Evolutionary conservation across 352 stramenopile genomes (phyloP).

Genomic region (Nothophytophthora sp.): DNA sequence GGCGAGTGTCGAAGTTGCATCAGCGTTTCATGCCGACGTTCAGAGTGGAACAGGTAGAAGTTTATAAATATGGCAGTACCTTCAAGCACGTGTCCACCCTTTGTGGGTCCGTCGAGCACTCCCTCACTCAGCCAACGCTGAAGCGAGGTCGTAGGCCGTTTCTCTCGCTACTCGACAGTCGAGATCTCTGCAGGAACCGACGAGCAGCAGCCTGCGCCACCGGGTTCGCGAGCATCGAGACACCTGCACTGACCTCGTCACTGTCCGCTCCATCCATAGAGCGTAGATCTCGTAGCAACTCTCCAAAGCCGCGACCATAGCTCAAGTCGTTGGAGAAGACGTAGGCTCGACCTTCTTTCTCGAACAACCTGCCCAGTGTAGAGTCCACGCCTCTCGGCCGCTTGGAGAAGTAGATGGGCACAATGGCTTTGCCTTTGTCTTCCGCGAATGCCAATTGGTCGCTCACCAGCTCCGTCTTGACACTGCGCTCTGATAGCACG

Average conservation of each 20-base stretch:
- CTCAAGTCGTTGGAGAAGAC: conserved; percentile 68
- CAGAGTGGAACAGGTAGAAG: too few species aligned
- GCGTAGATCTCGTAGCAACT: conserved; percentile 49
- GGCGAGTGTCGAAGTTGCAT: too few species aligned
- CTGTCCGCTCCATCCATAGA: conserved; percentile 15
- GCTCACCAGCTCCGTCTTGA: conserved; percentile 80
- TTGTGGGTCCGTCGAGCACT: neutral
- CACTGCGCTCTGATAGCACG: conserved; percentile 72
- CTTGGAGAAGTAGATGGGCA: conserved; percentile 71
- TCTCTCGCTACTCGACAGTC: conserved; percentile 7
- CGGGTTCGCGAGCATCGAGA: conserved; percentile 29
- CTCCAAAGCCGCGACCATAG: conserved; percentile 64
- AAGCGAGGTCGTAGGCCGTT: conserved; percentile 12
- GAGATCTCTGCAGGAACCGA: conserved; percentile 34
- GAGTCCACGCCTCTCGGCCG: conserved; percentile 44
- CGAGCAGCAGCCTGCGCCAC: conserved; percentile 38
- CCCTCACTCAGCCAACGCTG: conserved; percentile 24
- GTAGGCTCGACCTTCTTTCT: conserved; percentile 34
- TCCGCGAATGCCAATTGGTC: conserved; percentile 84
- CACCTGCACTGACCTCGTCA: conserved; percentile 12
- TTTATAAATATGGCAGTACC: neutral
- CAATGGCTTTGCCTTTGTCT: conserved; percentile 79
- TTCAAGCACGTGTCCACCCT: conserved; percentile 5
- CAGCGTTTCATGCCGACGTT: too few species aligned
- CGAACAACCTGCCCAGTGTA: conserved; percentile 35